Percentiles rank a stretch among this genome's conserved stretches.
Conservation (phyloP, 2,329 filamentous ascomycete genomes). For the Emmonsia crescens region DNA sequence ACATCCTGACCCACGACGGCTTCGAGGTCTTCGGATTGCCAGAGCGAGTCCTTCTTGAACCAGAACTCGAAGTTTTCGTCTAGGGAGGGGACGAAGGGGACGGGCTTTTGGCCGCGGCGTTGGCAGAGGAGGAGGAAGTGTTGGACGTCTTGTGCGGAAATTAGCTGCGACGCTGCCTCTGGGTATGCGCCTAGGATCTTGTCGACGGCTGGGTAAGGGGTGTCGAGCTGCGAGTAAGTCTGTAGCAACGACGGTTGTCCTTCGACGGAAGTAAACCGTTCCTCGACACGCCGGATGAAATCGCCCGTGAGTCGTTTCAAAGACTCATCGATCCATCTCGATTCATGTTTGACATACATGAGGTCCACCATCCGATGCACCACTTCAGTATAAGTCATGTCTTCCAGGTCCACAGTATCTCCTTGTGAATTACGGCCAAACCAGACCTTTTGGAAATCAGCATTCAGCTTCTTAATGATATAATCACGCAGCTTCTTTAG, state of each 20-base stretch:
- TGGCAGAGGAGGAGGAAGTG: slow-evolving; percentile 91
- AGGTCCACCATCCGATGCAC: slow-evolving; percentile 78
- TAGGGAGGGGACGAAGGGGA: slow-evolving; percentile 88
- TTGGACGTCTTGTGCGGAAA: slow-evolving; percentile 97
- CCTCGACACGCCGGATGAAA: slow-evolving; percentile 93
- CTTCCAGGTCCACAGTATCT: slow-evolving; percentile 74
- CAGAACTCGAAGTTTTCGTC: slow-evolving; percentile 98
- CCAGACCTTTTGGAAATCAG: slow-evolving; percentile 95
- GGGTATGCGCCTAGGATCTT: slow-evolving; percentile 74
- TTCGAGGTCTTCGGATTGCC: slow-evolving; percentile 96
- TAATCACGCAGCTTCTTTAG: slow-evolving; percentile 79
- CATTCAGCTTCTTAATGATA: slow-evolving; percentile 92
- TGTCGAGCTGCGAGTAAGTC: slow-evolving; percentile 75
- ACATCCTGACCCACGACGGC: slow-evolving; percentile 95
- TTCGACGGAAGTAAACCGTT: slow-evolving; percentile 70
- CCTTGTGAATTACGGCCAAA: slow-evolving; percentile 77
- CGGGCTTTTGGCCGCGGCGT: slow-evolving; percentile 85
- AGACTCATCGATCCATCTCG: slow-evolving; percentile 81
- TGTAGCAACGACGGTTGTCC: slow-evolving; percentile 75
- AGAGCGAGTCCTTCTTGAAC: slow-evolving; percentile 99
- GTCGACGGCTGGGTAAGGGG: slow-evolving; percentile 68
- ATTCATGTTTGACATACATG: slow-evolving; percentile 83
- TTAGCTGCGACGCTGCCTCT: slow-evolving; percentile 77
- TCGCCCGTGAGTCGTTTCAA: slow-evolving; percentile 77
- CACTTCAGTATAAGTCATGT: slow-evolving; percentile 91